These are phyloP conservation scores for Morella rubra DNA, from an alignment of 306 rosid species.

Conservation along the genomic window DNA sequence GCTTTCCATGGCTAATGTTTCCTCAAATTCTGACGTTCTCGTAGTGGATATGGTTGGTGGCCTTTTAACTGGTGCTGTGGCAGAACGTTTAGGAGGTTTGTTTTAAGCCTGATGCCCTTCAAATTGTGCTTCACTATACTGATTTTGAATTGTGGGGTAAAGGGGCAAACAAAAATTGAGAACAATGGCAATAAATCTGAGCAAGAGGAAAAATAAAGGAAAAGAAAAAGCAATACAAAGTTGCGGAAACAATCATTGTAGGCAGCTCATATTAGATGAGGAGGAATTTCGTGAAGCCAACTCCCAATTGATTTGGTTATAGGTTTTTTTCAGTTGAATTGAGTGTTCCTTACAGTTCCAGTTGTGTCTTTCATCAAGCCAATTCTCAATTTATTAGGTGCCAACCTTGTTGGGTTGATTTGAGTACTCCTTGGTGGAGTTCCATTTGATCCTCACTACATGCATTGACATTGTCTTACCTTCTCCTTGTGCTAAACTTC, in stretches of 20 bases:
- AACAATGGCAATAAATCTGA: not conserved
- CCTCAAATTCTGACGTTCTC: constrained; percentile 82
- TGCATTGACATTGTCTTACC: not conserved
- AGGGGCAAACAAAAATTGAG: constrained; percentile 1
- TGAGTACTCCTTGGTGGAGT: not conserved
- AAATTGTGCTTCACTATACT: constrained; percentile 4
- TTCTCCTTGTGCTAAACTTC: not conserved
- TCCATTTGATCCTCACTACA: not conserved
- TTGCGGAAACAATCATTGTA: not conserved
- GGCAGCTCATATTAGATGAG: not conserved
- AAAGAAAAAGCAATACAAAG: not conserved
- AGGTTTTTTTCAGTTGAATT: not conserved
- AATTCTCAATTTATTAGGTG: too few relatives aligned
- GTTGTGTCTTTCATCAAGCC: too few relatives aligned
- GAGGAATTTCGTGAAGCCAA: not conserved
- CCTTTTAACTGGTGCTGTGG: constrained; percentile 91
- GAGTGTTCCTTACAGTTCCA: too few relatives aligned
- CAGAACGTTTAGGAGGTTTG: constrained; percentile 91
- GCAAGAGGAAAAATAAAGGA: not conserved
- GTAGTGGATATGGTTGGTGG: constrained; percentile 89
- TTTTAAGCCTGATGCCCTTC: constrained; percentile 19
- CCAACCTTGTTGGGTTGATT: not conserved
- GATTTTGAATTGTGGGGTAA: not conserved
- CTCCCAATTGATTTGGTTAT: too few relatives aligned
- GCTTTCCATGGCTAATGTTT: constrained; percentile 81